Conservation (phyloP, 2,329 filamentous ascomycete species). For the Calonectria ilicicola region DNA sequence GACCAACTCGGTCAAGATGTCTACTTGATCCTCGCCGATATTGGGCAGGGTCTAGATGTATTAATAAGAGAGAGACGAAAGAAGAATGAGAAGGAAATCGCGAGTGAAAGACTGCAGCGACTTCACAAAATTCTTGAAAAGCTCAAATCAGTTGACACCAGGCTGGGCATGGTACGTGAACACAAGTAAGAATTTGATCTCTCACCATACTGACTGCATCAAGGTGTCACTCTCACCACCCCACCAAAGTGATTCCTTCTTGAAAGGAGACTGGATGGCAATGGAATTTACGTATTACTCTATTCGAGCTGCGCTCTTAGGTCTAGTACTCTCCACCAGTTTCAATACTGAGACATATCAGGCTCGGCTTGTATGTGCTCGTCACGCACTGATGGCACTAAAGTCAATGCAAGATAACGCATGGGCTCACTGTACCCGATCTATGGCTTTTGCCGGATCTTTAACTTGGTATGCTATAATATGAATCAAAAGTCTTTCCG, state of each 20-base stretch:
- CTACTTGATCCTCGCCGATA: neutral
- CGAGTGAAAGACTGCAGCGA: neutral
- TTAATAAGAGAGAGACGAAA: neutral
- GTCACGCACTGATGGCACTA: neutral
- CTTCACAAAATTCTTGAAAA: neutral
- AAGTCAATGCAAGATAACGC: conserved; percentile 14
- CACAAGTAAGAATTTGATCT: too few relatives aligned
- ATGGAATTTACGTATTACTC: conserved; percentile 13
- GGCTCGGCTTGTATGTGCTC: neutral
- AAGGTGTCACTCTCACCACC: neutral
- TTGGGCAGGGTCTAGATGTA: neutral
- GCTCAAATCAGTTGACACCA: neutral
- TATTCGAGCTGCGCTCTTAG: neutral
- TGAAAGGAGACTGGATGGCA: conserved; percentile 2
- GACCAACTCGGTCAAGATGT: neutral
- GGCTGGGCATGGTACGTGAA: neutral
- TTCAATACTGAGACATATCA: neutral
- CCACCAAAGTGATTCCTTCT: neutral
- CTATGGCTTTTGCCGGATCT: conserved; percentile 7
- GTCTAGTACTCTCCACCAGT: neutral
- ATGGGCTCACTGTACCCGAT: conserved; percentile 7
- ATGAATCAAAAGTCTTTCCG: too few relatives aligned
- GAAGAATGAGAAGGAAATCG: neutral
- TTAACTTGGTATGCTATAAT: conserved; percentile 1
- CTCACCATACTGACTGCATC: neutral